phyloP scores from a whole-genome alignment of 2,329 filamentous ascomycete species.

The Arthrobotrys musiformis region DNA sequence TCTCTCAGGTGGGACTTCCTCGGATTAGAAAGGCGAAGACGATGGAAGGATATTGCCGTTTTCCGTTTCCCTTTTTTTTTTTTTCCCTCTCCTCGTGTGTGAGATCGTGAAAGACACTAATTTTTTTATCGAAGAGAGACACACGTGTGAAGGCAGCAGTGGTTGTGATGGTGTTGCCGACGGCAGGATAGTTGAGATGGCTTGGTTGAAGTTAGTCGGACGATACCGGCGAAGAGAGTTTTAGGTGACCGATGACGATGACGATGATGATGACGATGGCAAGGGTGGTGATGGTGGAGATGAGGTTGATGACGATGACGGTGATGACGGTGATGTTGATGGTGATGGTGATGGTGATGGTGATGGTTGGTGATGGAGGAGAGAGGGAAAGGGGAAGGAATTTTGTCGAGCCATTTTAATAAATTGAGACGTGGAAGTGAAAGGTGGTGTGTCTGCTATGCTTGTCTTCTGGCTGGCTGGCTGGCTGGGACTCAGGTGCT shows the following conservation, averaged over 20 bases:
- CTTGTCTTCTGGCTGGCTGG: too few relatives aligned
- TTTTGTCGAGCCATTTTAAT: conserved; percentile 48
- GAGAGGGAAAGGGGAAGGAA: conserved; percentile 26
- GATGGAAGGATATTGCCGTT: background rate
- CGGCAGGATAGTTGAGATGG: background rate
- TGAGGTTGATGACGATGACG: conserved; percentile 19
- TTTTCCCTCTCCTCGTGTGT: too few relatives aligned
- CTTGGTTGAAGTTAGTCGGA: background rate
- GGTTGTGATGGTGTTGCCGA: conserved; percentile 25
- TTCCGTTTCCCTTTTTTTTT: background rate
- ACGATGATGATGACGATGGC: background rate
- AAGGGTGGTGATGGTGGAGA: too few relatives aligned
- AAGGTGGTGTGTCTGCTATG: conserved; percentile 43
- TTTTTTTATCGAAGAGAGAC: too few relatives aligned
- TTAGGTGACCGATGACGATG: conserved; percentile 11
- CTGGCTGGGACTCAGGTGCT: conserved; percentile 6
- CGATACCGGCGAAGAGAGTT: too few relatives aligned
- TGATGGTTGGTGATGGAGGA: conserved; percentile 22
- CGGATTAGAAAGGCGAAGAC: too few relatives aligned
- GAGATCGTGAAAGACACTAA: background rate
- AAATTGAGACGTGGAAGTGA: too few relatives aligned
- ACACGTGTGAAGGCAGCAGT: background rate
- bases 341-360: conserved; percentile 36
- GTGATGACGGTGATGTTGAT: conserved; percentile 25
- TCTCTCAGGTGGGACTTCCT: background rate